Conservation (phyloP, 2,329 filamentous ascomycete genomes). For the Lithohypha guttulata region DNA sequence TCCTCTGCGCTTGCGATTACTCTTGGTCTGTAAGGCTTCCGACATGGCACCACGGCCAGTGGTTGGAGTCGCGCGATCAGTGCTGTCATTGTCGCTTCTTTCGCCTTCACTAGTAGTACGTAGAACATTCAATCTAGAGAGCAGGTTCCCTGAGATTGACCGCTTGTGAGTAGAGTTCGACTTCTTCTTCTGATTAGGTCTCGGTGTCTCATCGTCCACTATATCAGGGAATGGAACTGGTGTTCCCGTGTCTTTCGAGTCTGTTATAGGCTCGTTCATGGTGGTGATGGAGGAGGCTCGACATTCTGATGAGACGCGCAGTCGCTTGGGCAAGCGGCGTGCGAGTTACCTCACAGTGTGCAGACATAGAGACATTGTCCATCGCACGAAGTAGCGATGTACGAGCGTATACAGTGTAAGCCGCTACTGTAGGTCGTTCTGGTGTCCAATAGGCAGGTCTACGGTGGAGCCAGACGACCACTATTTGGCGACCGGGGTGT, state of each 20-base stretch:
- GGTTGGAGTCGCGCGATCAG: slow-evolving; percentile 19
- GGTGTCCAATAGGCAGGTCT: too few relatives aligned
- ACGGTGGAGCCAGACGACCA: too few relatives aligned
- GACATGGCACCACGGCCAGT: slow-evolving; percentile 35
- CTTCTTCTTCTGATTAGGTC: slow-evolving; percentile 14
- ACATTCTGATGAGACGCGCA: too few relatives aligned
- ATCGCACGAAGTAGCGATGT: too few relatives aligned
- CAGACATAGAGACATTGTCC: too few relatives aligned
- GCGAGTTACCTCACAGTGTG: too few relatives aligned
- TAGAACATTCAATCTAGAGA: slow-evolving; percentile 61
- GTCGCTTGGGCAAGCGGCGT: too few relatives aligned
- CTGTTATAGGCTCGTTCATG: slow-evolving; percentile 17
- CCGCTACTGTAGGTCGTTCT: too few relatives aligned
- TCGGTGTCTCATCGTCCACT: slow-evolving; percentile 16
- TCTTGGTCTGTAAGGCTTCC: slow-evolving; percentile 39
- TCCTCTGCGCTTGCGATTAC: slow-evolving; percentile 59
- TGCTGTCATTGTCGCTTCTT: slow-evolving; percentile 22
- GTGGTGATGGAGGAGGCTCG: slow-evolving; percentile 3
- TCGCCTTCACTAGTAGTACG: slow-evolving; percentile 37
- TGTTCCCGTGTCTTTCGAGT: slow-evolving; percentile 11
- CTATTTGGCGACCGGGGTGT: too few relatives aligned
- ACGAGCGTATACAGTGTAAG: too few relatives aligned
- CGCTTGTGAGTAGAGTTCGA: slow-evolving; percentile 34
- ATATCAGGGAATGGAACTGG: slow-evolving; percentile 18
- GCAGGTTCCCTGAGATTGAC: slow-evolving; percentile 52